A percentile compares a stretch with the other conserved stretches of the same genome.
Conservation (phyloP, 495 filamentous ascomycete genomes). For the Aspergillus mulundensis region DNA sequence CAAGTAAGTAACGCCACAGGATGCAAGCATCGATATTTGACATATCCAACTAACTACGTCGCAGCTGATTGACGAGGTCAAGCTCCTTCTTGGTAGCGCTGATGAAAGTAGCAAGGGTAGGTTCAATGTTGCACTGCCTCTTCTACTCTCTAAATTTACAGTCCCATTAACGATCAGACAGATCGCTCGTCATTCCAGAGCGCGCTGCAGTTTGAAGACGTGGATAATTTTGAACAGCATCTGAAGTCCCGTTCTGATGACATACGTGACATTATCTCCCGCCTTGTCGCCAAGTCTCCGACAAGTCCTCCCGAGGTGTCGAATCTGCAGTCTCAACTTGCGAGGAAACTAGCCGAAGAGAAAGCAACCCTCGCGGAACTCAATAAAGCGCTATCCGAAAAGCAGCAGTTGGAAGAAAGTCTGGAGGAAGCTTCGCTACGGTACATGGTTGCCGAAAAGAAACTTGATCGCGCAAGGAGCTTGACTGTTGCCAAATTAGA, state of each 20-base stretch:
- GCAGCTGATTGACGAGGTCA: slow-evolving; percentile 83
- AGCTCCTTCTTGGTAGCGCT: slow-evolving; percentile 56
- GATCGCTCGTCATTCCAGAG: slow-evolving; percentile 29
- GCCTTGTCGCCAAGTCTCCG: slow-evolving; percentile 47
- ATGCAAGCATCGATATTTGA: slow-evolving; percentile 1
- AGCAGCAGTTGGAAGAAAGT: slow-evolving; percentile 76
- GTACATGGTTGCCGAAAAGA: slow-evolving; percentile 92
- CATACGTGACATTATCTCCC: slow-evolving; percentile 58
- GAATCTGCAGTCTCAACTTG: slow-evolving; percentile 68
- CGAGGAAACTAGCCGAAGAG: slow-evolving; percentile 69
- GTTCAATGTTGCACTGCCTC: slow-evolving; percentile 12
- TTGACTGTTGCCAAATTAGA: slow-evolving; percentile 88
- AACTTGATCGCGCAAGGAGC: slow-evolving; percentile 82
- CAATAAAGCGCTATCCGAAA: slow-evolving; percentile 71
- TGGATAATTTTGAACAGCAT: slow-evolving; percentile 69
- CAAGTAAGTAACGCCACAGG: slow-evolving; percentile 57
- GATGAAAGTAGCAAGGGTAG: slow-evolving; percentile 55
- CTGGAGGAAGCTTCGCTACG: slow-evolving; percentile 80
- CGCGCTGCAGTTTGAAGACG: slow-evolving; percentile 34
- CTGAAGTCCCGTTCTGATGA: slow-evolving; percentile 57
- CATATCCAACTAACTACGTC: slow-evolving; percentile 18
- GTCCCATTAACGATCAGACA: slow-evolving; percentile 17
- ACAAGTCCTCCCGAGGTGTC: slow-evolving; percentile 57
- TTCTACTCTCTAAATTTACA: neutral
- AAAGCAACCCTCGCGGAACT: slow-evolving; percentile 75